Base-by-base conservation (phyloP, 768 basidiomycete genomes). In the Lactifluus echinatus region DNA sequence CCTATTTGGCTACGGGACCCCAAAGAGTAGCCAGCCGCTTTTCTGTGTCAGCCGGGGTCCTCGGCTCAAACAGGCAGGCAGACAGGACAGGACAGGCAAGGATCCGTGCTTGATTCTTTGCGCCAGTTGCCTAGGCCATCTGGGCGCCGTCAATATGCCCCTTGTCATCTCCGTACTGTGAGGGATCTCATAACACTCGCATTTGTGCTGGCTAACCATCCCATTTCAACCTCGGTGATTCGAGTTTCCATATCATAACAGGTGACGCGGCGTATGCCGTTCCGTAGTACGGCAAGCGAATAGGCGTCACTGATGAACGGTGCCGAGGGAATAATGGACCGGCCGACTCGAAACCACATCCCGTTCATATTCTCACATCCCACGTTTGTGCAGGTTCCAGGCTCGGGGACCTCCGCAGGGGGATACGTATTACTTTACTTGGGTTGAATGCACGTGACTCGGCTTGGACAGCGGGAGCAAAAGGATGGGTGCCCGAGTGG, bases 371-470 rank as follows among this genome's bases (percentile, higher is more conserved):
- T 44, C 49, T 50, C 49, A 50, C 42, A 29, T 15, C 57, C 45
- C 57, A 59, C 58, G 58, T 59, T 59, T 45, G 58, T 48, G 10
- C 29, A 8, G 23, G 50, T 59, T 59, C 57, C 52, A 59, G 57
- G 57, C 57, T 50, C 58, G 58, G 53, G 49, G 53, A 55, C 58
- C 23, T 24, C 51, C 58, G 53, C 49, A 50, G 56, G 56, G 42
- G 11, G 31, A 19, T 56, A n/a, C n/a, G n/a, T n/a, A 44, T 49
- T 29, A 28, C 14, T 15, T 50, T 11, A 14, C 17, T 14, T 12
- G 21, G 8, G 15, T 26, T 28, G 26, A 6, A 8, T 37, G 21
- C 58, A 59, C 58, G 58, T 59, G 58, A 59, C 57, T 23, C 6
- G 4, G 1, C 17, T 24, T 31, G n/a, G 37, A 45, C 37, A 36